Evolutionary conservation across 768 basidiomycete genomes (phyloP), one percentile per base, ranked within the genome.

Genomic region (Amanita polypyramis): DNA sequence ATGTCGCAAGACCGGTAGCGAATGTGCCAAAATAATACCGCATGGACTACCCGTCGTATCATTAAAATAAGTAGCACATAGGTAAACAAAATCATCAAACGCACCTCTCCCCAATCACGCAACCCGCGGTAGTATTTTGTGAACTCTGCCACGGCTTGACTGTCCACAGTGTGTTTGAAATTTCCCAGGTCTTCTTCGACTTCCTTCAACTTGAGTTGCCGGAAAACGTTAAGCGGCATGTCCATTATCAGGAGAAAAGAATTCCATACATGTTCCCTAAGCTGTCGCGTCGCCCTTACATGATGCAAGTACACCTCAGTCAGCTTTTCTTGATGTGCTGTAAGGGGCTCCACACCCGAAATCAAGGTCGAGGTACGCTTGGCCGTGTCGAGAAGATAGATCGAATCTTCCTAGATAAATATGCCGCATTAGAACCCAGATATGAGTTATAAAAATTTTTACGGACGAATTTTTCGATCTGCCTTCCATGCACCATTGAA

Each of bases 1-100:
- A 27, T 12, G 50, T 51, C 21, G 54, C 51, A 21, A 58, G 50
- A 17, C 50, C 19, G 30, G 19, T 56, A 12, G 52, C 47, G 19
- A 30, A 42, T 17, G 12, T 29, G 17, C 19, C 20, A 11, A 33
- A 14, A 11, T 17, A 34, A 11, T 17, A 14, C 2, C 14, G 32
- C 43, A 44, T 44, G 14, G 40, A 27, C 40, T 42, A 25, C 21
- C 27, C 25, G 27, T n/a, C 14, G 10, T 12, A 3, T 8, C n/a
- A n/a, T 15, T 5, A 25, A 12, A 27, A 25, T 12, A 25, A 21
- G 21, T 27, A 7, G 25, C 25, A 27, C 25, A 27, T 7, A 7
- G 1, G 2, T 1, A 8, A 10, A 14, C 8, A 11, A 20, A 40
- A 12, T 15, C 12, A 33, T 7, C 11, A 2, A 30, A 27, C 32